These are phyloP conservation scores for Coffea canephora DNA, from an alignment of 257 asterid genomes.

Conservation along the genomic window DNA sequence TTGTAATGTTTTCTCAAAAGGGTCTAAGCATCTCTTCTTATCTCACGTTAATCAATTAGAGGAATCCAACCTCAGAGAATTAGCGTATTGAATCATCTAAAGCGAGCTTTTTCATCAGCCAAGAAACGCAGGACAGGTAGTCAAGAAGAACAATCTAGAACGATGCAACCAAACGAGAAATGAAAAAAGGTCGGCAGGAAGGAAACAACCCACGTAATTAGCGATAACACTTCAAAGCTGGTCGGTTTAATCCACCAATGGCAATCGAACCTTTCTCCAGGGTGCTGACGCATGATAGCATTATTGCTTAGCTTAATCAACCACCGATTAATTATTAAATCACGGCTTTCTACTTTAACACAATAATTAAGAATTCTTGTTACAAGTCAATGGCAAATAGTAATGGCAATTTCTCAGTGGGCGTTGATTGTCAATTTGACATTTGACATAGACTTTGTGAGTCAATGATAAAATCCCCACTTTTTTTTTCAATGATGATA, in stretches of 20 bases:
- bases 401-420: neutral
- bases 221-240: neutral
- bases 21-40: neutral
- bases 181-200: neutral
- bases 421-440: neutral
- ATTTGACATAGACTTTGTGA: neutral
- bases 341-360: neutral
- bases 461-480: too few species aligned
- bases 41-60: neutral
- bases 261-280: neutral
- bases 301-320: neutral
- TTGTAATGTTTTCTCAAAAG: neutral
- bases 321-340: neutral
- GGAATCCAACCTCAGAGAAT: neutral
- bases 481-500: too few species aligned
- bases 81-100: neutral
- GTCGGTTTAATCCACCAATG: constrained; percentile 16
- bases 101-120: neutral
- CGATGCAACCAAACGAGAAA: neutral
- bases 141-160: constrained; percentile 13
- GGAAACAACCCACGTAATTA: neutral
- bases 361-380: neutral
- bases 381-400: neutral
- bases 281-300: neutral
- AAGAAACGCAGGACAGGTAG: neutral